These are phyloP conservation scores for Ajuga reptans DNA, from an alignment of 305 asterid genomes.

Conservation along the genomic window DNA sequence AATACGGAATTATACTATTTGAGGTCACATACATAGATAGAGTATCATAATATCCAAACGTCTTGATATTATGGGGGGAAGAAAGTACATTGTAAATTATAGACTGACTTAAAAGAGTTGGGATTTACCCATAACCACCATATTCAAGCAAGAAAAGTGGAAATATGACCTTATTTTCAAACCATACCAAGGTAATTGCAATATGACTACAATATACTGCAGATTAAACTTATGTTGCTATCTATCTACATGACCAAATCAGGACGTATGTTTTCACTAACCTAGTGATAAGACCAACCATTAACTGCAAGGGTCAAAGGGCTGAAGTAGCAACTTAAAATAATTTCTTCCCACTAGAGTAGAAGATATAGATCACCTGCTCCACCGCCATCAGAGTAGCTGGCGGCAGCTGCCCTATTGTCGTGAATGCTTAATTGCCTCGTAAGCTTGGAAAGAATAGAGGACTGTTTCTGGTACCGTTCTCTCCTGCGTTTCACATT, in stretches of 20 bases:
- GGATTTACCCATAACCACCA: background rate
- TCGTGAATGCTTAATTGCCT: conserved; percentile 87
- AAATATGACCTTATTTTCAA: background rate
- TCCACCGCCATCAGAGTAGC: conserved; percentile 61
- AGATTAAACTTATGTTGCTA: background rate
- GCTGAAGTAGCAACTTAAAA: conserved; percentile 10
- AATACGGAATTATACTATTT: background rate
- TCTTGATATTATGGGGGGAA: background rate
- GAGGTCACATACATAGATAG: background rate
- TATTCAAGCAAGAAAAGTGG: background rate
- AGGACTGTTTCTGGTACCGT: conserved; percentile 73
- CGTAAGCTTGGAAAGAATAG: conserved; percentile 87
- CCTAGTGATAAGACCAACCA: background rate
- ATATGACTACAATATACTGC: background rate
- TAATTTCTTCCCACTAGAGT: background rate
- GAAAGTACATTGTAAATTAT: background rate
- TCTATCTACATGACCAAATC: background rate
- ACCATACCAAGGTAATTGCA: background rate
- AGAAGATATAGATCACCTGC: conserved; percentile 46
- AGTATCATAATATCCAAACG: background rate
- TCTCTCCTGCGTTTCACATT: conserved; percentile 83
- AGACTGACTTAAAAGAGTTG: background rate
- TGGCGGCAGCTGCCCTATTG: conserved; percentile 79
- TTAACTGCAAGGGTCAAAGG: background rate
- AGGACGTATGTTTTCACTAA: background rate